These are phyloP conservation scores for Mangifera indica DNA, from an alignment of 345 rosid species.

Conservation along the genomic window DNA sequence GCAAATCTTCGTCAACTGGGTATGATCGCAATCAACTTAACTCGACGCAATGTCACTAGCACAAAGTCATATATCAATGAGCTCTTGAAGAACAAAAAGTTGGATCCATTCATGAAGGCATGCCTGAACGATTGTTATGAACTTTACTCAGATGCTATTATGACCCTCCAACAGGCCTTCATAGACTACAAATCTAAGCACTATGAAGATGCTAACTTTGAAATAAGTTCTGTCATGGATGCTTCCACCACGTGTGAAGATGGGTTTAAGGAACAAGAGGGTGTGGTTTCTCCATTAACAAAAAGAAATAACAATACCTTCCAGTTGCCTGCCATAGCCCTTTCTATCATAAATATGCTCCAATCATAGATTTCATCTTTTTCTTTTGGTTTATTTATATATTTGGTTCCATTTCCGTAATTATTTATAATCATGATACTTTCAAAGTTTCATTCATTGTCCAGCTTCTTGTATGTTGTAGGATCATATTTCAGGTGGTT, in stretches of 20 bases:
- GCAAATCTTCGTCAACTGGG: conserved; percentile 48
- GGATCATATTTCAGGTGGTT: neutral
- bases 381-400: neutral
- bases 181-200: conserved; percentile 34
- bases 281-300: conserved; percentile 39
- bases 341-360: conserved; percentile 48
- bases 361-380: neutral
- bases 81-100: conserved; percentile 32
- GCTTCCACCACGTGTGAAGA: conserved; percentile 59
- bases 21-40: conserved; percentile 40
- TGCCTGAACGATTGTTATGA: conserved; percentile 51
- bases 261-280: conserved; percentile 49
- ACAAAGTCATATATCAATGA: conserved; percentile 31
- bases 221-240: conserved; percentile 46
- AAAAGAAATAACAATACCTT: conserved; percentile 38
- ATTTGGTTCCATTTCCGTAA: no score
- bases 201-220: conserved; percentile 43
- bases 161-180: conserved; percentile 33
- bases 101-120: conserved; percentile 28
- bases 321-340: conserved; percentile 47
- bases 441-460: no score
- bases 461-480: no score
- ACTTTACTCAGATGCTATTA: conserved; percentile 49
- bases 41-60: conserved; percentile 36
- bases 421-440: no score